Percentiles rank a stretch among this genome's conserved stretches.
phyloP scores from a whole-genome alignment of 768 basidiomycete genomes.

The Boletus sp. region DNA sequence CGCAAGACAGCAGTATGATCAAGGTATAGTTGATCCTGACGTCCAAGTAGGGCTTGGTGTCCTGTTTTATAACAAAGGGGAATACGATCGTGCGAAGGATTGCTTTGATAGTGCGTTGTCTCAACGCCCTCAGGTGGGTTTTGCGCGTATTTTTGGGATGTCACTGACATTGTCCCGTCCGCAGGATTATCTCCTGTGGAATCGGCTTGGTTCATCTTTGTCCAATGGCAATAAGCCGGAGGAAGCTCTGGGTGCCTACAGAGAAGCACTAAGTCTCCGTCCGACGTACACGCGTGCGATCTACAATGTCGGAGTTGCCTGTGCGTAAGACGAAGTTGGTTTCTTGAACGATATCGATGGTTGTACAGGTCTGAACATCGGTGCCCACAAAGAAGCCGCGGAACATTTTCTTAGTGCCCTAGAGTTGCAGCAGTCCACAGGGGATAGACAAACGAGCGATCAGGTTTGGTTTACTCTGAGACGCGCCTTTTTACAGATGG shows the following conservation, averaged over 20 bases:
- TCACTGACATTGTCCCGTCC: neutral
- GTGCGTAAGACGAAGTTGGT: constrained; percentile 47
- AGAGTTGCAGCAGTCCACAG: constrained; percentile 69
- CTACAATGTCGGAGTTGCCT: constrained; percentile 97
- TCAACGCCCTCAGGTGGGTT: constrained; percentile 64
- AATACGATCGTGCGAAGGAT: constrained; percentile 88
- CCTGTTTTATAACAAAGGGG: constrained; percentile 82
- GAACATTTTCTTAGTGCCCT: constrained; percentile 93
- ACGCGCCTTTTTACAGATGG: constrained; percentile 80
- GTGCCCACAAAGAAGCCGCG: constrained; percentile 91
- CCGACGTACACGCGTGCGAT: constrained; percentile 97
- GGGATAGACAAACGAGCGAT: constrained; percentile 67
- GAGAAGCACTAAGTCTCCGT: constrained; percentile 83
- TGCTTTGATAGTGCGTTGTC: constrained; percentile 90
- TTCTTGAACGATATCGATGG: constrained; percentile 4
- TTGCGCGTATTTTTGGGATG: neutral
- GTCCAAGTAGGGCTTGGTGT: constrained; percentile 93
- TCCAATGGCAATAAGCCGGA: constrained; percentile 95
- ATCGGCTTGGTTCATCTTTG: constrained; percentile 88
- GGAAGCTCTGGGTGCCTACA: constrained; percentile 87
- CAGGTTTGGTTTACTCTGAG: constrained; percentile 91
- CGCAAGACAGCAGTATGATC: constrained; percentile 77
- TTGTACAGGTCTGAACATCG: constrained; percentile 84
- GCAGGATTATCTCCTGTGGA: constrained; percentile 94
- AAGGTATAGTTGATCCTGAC: constrained; percentile 77